Percentiles rank a stretch among this genome's conserved stretches.
Conservation (phyloP, 2,329 filamentous ascomycete genomes). For the Curvularia hawaiiensis region DNA sequence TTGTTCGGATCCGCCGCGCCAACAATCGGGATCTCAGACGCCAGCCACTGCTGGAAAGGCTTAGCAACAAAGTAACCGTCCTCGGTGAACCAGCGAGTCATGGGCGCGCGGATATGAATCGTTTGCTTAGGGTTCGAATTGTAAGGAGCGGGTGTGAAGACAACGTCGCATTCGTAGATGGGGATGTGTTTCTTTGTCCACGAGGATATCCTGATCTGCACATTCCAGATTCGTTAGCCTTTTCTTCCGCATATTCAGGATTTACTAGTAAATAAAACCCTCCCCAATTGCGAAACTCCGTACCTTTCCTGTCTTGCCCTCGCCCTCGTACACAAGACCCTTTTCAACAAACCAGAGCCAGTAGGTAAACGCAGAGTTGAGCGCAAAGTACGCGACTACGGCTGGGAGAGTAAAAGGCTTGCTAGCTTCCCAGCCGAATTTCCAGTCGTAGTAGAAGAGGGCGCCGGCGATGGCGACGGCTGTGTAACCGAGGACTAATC, state of each 20-base stretch:
- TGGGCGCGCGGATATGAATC: constrained; percentile 65
- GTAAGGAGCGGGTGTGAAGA: constrained; percentile 50
- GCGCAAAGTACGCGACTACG: constrained; percentile 75
- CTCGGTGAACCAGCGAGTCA: constrained; percentile 72
- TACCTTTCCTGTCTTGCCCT: constrained; percentile 69
- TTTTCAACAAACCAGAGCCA: constrained; percentile 89
- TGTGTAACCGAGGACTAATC: constrained; percentile 80
- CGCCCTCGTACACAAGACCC: constrained; percentile 80
- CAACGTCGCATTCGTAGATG: constrained; percentile 76
- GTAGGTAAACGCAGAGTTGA: constrained; percentile 78
- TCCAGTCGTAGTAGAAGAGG: constrained; percentile 91
- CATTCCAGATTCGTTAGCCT: neutral
- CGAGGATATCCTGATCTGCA: constrained; percentile 73
- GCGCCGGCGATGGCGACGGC: constrained; percentile 80
- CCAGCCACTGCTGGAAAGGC: constrained; percentile 80
- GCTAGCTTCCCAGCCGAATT: constrained; percentile 84
- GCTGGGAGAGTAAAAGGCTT: constrained; percentile 81
- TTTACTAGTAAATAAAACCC: neutral
- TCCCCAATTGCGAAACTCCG: constrained; percentile 4
- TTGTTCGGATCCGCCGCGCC: constrained; percentile 67
- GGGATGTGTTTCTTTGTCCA: constrained; percentile 79
- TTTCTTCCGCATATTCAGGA: neutral
- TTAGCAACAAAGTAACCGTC: constrained; percentile 77
- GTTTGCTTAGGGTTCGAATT: constrained; percentile 46
- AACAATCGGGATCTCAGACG: constrained; percentile 68